These are phyloP conservation scores for Daldinia sp. DNA, from an alignment of 2,329 filamentous ascomycete species.

Conservation along the genomic window DNA sequence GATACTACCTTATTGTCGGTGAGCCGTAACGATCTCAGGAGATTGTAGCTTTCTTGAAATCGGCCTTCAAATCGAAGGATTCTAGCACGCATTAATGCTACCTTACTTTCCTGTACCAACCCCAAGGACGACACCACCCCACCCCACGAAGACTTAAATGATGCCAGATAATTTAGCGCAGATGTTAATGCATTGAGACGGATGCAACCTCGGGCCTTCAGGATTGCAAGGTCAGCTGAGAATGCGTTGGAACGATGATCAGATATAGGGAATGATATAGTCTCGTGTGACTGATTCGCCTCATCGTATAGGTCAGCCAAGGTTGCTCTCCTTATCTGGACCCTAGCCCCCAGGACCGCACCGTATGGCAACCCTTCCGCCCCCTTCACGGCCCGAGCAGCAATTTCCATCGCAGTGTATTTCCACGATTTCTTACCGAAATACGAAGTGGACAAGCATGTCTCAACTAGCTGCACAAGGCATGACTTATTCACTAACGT, in stretches of 20 bases:
- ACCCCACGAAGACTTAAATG: not conserved
- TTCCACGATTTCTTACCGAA: constrained; percentile 20
- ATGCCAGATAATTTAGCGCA: not conserved
- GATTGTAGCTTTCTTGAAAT: constrained; percentile 10
- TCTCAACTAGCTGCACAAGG: constrained; percentile 15
- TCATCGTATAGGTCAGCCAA: constrained; percentile 3
- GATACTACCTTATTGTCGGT: not conserved
- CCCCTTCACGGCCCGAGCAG: not conserved
- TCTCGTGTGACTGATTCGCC: not conserved
- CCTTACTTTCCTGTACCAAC: not conserved
- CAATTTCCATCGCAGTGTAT: not conserved
- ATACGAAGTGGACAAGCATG: constrained; percentile 17
- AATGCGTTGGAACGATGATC: constrained; percentile 14
- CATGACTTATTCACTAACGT: not conserved
- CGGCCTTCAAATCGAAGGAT: constrained; percentile 21
- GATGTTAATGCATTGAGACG: constrained; percentile 1
- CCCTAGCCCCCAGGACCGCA: constrained; percentile 1
- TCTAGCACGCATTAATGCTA: constrained; percentile 18
- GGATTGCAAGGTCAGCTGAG: constrained; percentile 9
- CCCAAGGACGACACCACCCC: constrained; percentile 7
- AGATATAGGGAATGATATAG: not conserved
- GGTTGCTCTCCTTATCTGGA: constrained; percentile 1
- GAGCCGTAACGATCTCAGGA: not conserved
- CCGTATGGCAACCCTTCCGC: not conserved
- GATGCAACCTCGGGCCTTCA: constrained; percentile 12